Percentiles rank a stretch among this genome's conserved stretches.
Evolutionary conservation across 2,329 filamentous ascomycete species (phyloP).

Genomic region (Chaetothyriales sp.): DNA sequence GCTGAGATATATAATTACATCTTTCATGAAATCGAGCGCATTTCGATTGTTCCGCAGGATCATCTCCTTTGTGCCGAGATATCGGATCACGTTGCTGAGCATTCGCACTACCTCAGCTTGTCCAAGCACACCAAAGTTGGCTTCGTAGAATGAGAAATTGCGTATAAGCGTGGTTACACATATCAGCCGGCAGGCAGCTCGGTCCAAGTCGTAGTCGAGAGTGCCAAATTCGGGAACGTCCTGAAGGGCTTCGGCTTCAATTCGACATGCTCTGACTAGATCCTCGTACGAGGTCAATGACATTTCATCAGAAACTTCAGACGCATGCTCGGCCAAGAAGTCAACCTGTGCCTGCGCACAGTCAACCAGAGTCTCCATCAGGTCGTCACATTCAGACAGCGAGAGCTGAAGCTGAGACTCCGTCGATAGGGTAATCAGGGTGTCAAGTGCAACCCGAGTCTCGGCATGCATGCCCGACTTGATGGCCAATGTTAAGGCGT

Average conservation of each 20-base stretch:
- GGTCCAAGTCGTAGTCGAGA: slow-evolving; percentile 64
- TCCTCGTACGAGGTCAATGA: slow-evolving; percentile 77
- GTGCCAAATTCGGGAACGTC: slow-evolving; percentile 62
- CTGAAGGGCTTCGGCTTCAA: slow-evolving; percentile 57
- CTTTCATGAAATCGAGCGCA: slow-evolving; percentile 94
- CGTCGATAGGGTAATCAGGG: slow-evolving; percentile 56
- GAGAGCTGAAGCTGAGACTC: slow-evolving; percentile 49
- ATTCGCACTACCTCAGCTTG: slow-evolving; percentile 68
- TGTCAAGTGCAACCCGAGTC: slow-evolving; percentile 78
- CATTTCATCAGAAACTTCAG: slow-evolving; percentile 75
- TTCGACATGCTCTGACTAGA: slow-evolving; percentile 59
- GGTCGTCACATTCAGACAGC: slow-evolving; percentile 64
- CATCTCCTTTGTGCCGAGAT: slow-evolving; percentile 78
- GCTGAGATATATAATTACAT: slow-evolving; percentile 73
- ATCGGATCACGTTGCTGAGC: slow-evolving; percentile 65
- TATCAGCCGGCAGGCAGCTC: slow-evolving; percentile 71
- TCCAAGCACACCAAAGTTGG: slow-evolving; percentile 61
- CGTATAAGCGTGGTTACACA: slow-evolving; percentile 85
- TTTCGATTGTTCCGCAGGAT: slow-evolving; percentile 68
- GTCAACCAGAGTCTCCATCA: slow-evolving; percentile 76
- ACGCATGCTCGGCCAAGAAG: slow-evolving; percentile 64
- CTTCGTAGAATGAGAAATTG: slow-evolving; percentile 74
- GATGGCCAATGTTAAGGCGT: slow-evolving; percentile 74
- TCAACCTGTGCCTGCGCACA: slow-evolving; percentile 84
- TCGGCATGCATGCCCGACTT: slow-evolving; percentile 82